Conservation (phyloP, 768 basidiomycete genomes). For the Trametes maxima region DNA sequence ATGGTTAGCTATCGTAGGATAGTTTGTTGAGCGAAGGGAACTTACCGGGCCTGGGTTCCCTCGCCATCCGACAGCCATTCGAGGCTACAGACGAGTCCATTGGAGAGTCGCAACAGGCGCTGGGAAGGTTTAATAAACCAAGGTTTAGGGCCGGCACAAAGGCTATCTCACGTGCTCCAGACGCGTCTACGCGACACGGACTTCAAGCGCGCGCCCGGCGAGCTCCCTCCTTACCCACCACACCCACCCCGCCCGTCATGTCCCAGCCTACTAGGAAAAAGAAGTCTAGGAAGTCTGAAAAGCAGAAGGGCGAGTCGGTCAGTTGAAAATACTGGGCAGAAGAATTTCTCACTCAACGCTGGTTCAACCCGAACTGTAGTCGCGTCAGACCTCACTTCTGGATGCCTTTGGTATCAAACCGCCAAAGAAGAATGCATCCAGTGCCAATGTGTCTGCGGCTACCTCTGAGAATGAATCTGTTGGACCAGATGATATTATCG, state of each 20-base stretch:
- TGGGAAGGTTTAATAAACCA: neutral
- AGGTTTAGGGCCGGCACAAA: conserved; percentile 11
- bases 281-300: neutral
- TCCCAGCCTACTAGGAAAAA: conserved; percentile 6
- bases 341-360: neutral
- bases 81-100: conserved; percentile 16
- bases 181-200: conserved; percentile 19
- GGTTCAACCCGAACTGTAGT: conserved; percentile 1
- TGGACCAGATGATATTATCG: conserved; percentile 3
- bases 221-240: neutral
- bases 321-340: neutral
- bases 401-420: conserved; percentile 14
- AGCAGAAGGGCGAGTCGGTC: conserved; percentile 10
- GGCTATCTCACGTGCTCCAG: neutral
- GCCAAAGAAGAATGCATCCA: conserved; percentile 2
- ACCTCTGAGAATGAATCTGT: conserved; percentile 14
- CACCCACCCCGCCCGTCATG: neutral
- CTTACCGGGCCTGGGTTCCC: conserved; percentile 16
- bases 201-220: neutral
- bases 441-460: conserved; percentile 8
- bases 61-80: neutral
- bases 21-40: no score
- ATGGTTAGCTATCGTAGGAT: neutral
- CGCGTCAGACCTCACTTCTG: conserved; percentile 19
- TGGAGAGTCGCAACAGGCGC: conserved; percentile 1